A percentile compares a stretch with the other conserved stretches of the same genome.
Evolutionary conservation across 1,139 yeast species (phyloP).

Genomic region (Arxiozyma telluris): DNA sequence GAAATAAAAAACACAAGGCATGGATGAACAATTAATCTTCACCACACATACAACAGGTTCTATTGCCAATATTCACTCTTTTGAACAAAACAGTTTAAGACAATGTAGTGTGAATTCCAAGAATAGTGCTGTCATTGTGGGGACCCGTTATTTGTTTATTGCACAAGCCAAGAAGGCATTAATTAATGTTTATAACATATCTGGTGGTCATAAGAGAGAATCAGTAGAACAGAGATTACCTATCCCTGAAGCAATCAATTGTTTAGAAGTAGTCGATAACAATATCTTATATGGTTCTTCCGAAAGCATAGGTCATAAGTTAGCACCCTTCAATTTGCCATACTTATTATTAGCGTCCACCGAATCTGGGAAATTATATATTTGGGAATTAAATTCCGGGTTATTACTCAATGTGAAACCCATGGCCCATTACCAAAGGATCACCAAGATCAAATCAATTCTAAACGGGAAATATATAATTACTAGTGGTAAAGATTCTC

Average conservation of each 20-base stretch:
- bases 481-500: conserved; percentile 74
- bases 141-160: conserved; percentile 43
- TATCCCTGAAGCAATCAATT: conserved; percentile 67
- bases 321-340: conserved; percentile 40
- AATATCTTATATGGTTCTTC: background rate
- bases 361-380: conserved; percentile 54
- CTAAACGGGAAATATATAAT: conserved; percentile 60
- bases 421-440: conserved; percentile 69
- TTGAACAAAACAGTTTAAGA: conserved; percentile 25
- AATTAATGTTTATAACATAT: conserved; percentile 63
- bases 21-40: conserved; percentile 29
- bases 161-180: conserved; percentile 65
- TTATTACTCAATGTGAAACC: conserved; percentile 61
- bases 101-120: conserved; percentile 32
- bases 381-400: conserved; percentile 87
- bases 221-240: conserved; percentile 77
- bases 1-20: conserved; percentile 4
- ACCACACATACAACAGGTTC: conserved; percentile 25
- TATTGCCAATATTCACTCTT: conserved; percentile 24
- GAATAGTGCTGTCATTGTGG: conserved; percentile 37
- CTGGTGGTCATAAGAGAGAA: conserved; percentile 47
- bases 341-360: conserved; percentile 60
- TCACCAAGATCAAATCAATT: conserved; percentile 51
- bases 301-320: conserved; percentile 5
- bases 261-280: conserved; percentile 35